Conservation (phyloP, 495 filamentous ascomycete genomes). For the Aspergillus incahuasiensis region DNA sequence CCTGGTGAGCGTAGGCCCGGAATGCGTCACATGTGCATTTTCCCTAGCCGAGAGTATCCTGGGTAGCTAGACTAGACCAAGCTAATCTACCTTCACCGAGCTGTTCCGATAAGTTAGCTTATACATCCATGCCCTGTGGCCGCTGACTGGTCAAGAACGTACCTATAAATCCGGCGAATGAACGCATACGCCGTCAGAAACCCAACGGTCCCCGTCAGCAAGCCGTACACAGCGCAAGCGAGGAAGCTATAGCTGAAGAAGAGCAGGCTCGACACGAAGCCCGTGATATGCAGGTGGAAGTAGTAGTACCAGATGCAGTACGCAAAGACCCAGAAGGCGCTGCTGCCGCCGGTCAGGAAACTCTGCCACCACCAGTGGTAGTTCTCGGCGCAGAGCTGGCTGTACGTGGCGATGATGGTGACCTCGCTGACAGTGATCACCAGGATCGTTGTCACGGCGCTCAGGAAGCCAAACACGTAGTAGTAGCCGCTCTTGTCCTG, state of each 20-base stretch:
- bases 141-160: too few species aligned
- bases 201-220: slow-evolving; percentile 82
- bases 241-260: slow-evolving; percentile 85
- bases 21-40: too few species aligned
- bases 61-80: background rate
- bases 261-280: slow-evolving; percentile 72
- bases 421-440: slow-evolving; percentile 82
- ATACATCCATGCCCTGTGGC: background rate
- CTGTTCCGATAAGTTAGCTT: slow-evolving; percentile 23
- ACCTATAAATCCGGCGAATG: slow-evolving; percentile 85
- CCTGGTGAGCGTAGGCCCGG: too few species aligned
- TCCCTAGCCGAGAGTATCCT: too few species aligned
- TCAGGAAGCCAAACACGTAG: slow-evolving; percentile 90
- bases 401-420: slow-evolving; percentile 83
- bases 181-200: slow-evolving; percentile 87
- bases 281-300: slow-evolving; percentile 75
- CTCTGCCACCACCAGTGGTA: slow-evolving; percentile 97
- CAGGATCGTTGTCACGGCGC: slow-evolving; percentile 68
- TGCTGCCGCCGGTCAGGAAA: slow-evolving; percentile 77
- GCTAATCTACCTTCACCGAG: slow-evolving; percentile 41
- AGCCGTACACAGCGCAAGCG: slow-evolving; percentile 77
- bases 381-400: slow-evolving; percentile 82
- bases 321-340: slow-evolving; percentile 77
- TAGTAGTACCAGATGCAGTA: slow-evolving; percentile 89
- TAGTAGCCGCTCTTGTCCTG: slow-evolving; percentile 93